These are phyloP conservation scores for Pestalotiopsis sp. DNA, from an alignment of 2,329 filamentous ascomycete species.

Conservation along the genomic window DNA sequence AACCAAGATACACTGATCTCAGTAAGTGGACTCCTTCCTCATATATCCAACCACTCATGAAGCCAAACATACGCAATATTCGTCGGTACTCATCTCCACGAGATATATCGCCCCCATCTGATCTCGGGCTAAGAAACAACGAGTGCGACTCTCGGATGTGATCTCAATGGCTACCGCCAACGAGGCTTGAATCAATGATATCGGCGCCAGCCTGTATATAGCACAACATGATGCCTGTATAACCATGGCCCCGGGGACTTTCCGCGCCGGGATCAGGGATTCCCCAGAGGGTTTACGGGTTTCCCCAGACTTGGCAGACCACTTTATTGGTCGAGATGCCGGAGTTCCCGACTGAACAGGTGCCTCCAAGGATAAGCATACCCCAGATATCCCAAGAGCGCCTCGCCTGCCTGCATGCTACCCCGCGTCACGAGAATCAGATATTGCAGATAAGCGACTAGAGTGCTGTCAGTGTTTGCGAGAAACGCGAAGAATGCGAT, in stretches of 20 bases:
- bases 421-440: too few relatives aligned
- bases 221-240: neutral
- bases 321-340: neutral
- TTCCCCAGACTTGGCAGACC: neutral
- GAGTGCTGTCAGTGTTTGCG: too few relatives aligned
- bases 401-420: too few relatives aligned
- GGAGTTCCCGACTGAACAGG: neutral
- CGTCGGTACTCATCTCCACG: neutral
- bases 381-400: too few relatives aligned
- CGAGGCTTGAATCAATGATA: neutral
- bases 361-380: too few relatives aligned
- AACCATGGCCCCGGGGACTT: neutral
- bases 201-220: neutral
- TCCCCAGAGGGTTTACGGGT: neutral
- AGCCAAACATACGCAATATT: neutral
- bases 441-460: too few relatives aligned
- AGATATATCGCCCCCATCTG: neutral
- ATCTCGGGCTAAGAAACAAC: neutral
- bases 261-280: neutral
- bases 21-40: neutral
- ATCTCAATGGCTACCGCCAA: neutral
- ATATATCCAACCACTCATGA: neutral
- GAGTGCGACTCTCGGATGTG: neutral
- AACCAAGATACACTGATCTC: too few relatives aligned
- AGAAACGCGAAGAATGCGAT: too few relatives aligned